Evolutionary conservation across 805 yeast species (phyloP).

Genomic region (Grigorovia humatica): DNA sequence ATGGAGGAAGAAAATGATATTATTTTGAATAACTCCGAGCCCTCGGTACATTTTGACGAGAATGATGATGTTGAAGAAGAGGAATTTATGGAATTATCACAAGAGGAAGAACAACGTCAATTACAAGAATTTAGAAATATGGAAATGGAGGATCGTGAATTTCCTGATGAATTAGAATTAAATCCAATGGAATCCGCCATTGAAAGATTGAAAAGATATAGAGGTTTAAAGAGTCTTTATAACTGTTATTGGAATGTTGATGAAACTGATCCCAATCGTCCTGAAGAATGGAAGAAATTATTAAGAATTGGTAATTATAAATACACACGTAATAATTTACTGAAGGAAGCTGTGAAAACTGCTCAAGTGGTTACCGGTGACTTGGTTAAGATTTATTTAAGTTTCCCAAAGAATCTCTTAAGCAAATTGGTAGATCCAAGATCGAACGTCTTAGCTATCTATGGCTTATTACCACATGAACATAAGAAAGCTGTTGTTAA

Average conservation of each 20-base stretch:
- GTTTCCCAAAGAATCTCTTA: conserved; percentile 41
- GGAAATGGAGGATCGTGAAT: conserved; percentile 78
- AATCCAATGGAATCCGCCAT: conserved; percentile 65
- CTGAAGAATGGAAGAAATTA: conserved; percentile 68
- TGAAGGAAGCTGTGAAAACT: conserved; percentile 44
- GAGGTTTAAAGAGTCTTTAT: conserved; percentile 78
- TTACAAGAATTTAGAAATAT: conserved; percentile 52
- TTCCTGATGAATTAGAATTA: conserved; percentile 91
- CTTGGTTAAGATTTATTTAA: conserved; percentile 47
- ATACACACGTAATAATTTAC: conserved; percentile 58
- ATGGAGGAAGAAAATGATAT: conserved; percentile 22
- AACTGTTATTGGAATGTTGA: conserved; percentile 81
- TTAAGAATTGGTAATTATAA: conserved; percentile 66
- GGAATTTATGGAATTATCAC: conserved; percentile 59
- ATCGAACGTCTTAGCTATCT: conserved; percentile 48
- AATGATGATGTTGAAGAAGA: conserved; percentile 43
- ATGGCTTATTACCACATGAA: conserved; percentile 74
- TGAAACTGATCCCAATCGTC: conserved; percentile 67
- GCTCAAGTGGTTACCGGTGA: conserved; percentile 53
- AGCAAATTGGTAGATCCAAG: conserved; percentile 36
- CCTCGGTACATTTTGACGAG: conserved; percentile 24
- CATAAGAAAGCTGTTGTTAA: conserved; percentile 78
- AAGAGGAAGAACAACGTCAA: conserved; percentile 79
- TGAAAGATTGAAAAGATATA: conserved; percentile 64
- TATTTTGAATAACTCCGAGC: conserved; percentile 7